phyloP scores from a whole-genome alignment of 495 filamentous ascomycete species.

The Corynascus novoguineensis region DNA sequence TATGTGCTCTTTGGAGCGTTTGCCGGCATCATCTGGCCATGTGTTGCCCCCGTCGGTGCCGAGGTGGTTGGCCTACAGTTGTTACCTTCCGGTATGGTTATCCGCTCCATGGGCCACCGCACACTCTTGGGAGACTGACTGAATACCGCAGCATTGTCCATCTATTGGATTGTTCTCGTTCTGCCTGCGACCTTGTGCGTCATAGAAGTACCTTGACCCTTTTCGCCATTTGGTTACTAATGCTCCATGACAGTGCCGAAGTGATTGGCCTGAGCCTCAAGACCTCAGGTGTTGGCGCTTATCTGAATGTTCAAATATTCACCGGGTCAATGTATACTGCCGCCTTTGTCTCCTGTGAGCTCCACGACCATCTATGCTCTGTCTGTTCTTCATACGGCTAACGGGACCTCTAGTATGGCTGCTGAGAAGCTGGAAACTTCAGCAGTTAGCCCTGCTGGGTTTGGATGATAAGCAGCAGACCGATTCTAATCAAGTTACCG shows the following conservation, averaged over 20 bases:
- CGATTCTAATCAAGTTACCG: constrained; percentile 23
- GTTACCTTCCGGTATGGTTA: constrained; percentile 53
- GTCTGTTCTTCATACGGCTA: not conserved
- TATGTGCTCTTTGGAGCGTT: constrained; percentile 67
- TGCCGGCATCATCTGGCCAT: constrained; percentile 69
- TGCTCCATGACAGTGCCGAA: constrained; percentile 44
- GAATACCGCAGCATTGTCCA: constrained; percentile 46
- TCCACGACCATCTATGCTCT: not conserved
- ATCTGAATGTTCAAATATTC: constrained; percentile 40
- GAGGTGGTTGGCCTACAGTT: constrained; percentile 72
- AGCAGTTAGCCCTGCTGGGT: constrained; percentile 31
- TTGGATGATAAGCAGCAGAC: constrained; percentile 28
- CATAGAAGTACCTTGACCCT: not conserved
- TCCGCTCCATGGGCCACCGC: not conserved
- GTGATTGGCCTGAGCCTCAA: constrained; percentile 66
- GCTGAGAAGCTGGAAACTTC: constrained; percentile 41
- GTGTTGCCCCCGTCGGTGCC: constrained; percentile 64
- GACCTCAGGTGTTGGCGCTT: constrained; percentile 36
- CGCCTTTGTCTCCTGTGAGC: constrained; percentile 35
- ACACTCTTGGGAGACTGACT: not conserved
- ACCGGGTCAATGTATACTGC: constrained; percentile 35
- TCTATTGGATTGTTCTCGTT: constrained; percentile 71
- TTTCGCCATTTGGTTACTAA: not conserved
- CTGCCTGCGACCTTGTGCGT: constrained; percentile 61
- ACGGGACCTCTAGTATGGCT: constrained; percentile 30